Base-by-base conservation (phyloP, 371 early-diverging fungal genomes). In the Apophysomyces variabilis region DNA sequence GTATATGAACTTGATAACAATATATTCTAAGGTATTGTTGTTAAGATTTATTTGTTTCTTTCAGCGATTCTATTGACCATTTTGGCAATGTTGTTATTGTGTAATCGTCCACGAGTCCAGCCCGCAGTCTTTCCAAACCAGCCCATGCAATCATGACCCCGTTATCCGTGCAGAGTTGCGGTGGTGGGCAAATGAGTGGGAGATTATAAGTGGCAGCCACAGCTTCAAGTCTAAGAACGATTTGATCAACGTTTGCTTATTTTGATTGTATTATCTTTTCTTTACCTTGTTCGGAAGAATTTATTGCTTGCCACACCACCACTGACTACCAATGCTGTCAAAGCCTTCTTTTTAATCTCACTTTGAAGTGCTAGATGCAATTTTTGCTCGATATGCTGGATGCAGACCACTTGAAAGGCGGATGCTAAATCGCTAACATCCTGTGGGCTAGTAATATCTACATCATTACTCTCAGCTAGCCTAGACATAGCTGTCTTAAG, bases 141-240 rank as follows among this genome's bases (percentile, higher is more conserved):
- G 93, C 84, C 95, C 95, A 94, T 7, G 93, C 95, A 71, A 94
- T 89, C 95, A 94, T 94, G 26, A 90, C 93, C n/a, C 92, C 94
- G 68, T 94, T 94, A 74, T 94, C 95, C 0, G 95, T 90, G 72
- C 95, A 94, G 43, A 92, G 72, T 21, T 85, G 77, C 3, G 91
- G 90, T 14, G 92, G 92, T 37, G 95, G 95, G 47, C 89, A 90
- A 41, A 88, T 82, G 14, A 92, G 76, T 47, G 78, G 85, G 9
- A 92, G 57, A 26, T 75, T 66, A 57, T 85, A 76, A 21, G 64
- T 38, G 13, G 67, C 63, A 32, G 87, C 87, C 21, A 86, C 65
- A 37, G 61, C 60, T 60, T 75, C 75, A 37, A 88, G 66, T 50
- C 80, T 78, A 59, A 59, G 39, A 43, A 38, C 13, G 12, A 21